Evolutionary conservation across 495 filamentous ascomycete genomes (phyloP).

Genomic region (Xylaria curta): DNA sequence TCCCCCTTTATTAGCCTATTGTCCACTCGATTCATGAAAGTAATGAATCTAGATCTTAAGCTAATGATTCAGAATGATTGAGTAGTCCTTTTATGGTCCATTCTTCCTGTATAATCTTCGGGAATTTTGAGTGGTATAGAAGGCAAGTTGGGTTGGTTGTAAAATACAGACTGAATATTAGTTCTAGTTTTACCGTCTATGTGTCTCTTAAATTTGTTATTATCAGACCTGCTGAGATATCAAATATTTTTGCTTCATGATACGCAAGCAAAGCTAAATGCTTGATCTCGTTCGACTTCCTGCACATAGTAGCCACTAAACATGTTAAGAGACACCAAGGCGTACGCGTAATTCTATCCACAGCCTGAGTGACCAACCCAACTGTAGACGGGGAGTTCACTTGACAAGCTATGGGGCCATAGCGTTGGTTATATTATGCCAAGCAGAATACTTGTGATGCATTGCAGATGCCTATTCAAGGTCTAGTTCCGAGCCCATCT

Average conservation of each 20-base stretch:
- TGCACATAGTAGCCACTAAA: background rate
- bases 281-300: background rate
- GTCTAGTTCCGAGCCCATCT: background rate
- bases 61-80: background rate
- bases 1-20: too few species aligned
- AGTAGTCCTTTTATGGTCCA: background rate
- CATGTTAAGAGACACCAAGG: background rate
- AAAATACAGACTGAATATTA: background rate
- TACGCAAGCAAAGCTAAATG: background rate
- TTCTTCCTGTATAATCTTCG: background rate
- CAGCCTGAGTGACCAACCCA: background rate
- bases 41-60: background rate
- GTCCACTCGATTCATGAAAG: background rate
- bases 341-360: background rate
- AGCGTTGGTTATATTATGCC: background rate
- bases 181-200: background rate
- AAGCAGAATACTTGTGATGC: background rate
- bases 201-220: background rate
- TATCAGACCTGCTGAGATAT: background rate
- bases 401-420: background rate
- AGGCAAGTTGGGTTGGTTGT: background rate
- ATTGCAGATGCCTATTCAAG: background rate
- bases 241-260: background rate
- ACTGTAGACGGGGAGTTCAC: background rate
- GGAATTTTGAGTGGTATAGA: background rate